Base-by-base conservation (phyloP, 495 filamentous ascomycete species). In the Neurospora sp. region DNA sequence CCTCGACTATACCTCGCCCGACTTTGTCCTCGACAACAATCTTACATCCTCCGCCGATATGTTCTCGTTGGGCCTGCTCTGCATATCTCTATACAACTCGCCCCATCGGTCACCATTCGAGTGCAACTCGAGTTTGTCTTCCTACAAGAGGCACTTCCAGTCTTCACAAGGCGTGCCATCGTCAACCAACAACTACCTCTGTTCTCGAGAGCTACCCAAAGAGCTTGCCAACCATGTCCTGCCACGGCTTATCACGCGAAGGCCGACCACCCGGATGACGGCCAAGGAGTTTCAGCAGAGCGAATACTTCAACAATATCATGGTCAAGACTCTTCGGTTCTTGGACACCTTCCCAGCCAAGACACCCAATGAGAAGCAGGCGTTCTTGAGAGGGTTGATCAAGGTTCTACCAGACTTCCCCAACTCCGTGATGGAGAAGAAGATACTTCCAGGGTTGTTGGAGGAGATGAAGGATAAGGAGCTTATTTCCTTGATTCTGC, bases 291-390 rank as follows among this genome's bases (percentile, higher is more conserved):
- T 99, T 73, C 95, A 99, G 78, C 89, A 97, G 78, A 94, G 93
- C 73, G 88, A 89, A 73, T 99, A 96, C 78, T 99, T 99, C 74
- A 93, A 98, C 80, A 98, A 98, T 78, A 94, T 97, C 69, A 85
- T 99, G 31, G 92, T 99, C 37, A 96, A 94, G 2, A 96, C 96
- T 0, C 94, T 99, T 70, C 94, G 96, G 35, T 99, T 98, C 77
- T 83, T 99, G 35, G 96, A 99, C 74, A 85, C 88, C 0, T 86
- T 99, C 70, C 94, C 96, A 2, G 91, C 94, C 46, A 99, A 99
- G 82, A 97, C 93, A 4, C 86, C 92, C 0, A 91, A 88, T 76
- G 96, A 99, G 78, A 99, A 98, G 79, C 85, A 92, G 1, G 89
- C 93, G 72, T 99, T 99, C 79, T 88, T 99, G 86, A 87, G 94